A percentile compares a stretch with the other conserved stretches of the same genome.
Evolutionary conservation across 2,329 filamentous ascomycete genomes (phyloP).

Genomic region (Arachnopeziza araneosa): DNA sequence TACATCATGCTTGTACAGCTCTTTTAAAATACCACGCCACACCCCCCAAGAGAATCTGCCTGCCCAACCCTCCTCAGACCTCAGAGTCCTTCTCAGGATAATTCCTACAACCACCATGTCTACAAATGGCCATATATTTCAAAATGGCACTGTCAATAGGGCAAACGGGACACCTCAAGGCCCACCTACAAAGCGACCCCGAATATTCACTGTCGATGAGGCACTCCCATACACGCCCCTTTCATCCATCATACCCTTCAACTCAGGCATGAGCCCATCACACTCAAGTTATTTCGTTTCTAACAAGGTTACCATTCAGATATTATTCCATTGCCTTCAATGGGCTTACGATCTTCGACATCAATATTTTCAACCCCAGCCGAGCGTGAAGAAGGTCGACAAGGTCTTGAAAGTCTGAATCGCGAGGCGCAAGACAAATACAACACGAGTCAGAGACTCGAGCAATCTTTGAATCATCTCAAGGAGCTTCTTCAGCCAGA

Average conservation of each 20-base stretch:
- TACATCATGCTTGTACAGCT: conserved; percentile 4
- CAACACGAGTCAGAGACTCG: conserved; percentile 58
- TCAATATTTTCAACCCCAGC: conserved; percentile 46
- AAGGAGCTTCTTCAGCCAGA: conserved; percentile 66
- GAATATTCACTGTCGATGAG: conserved; percentile 61
- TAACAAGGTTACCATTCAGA: conserved; percentile 37
- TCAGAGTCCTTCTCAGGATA: no score
- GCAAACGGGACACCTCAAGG: conserved; percentile 13
- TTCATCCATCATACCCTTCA: conserved; percentile 73
- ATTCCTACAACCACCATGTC: conserved; percentile 19
- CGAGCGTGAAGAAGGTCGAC: conserved; percentile 47
- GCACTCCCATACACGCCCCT: conserved; percentile 79
- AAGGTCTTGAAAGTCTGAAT: conserved; percentile 62
- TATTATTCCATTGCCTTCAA: conserved; percentile 59
- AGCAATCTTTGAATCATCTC: conserved; percentile 68
- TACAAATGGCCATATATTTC: conserved; percentile 20
- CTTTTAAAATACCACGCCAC: neutral
- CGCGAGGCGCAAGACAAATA: conserved; percentile 56
- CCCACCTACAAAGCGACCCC: conserved; percentile 26
- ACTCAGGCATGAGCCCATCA: conserved; percentile 49
- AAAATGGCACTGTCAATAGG: conserved; percentile 17
- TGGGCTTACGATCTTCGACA: conserved; percentile 47
- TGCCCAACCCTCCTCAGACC: neutral
- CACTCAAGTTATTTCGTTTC: neutral
- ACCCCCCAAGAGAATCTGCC: no score